These are phyloP conservation scores for Tetrapyrgos nigripes DNA, from an alignment of 1,284 basidiomycete genomes.

Conservation along the genomic window DNA sequence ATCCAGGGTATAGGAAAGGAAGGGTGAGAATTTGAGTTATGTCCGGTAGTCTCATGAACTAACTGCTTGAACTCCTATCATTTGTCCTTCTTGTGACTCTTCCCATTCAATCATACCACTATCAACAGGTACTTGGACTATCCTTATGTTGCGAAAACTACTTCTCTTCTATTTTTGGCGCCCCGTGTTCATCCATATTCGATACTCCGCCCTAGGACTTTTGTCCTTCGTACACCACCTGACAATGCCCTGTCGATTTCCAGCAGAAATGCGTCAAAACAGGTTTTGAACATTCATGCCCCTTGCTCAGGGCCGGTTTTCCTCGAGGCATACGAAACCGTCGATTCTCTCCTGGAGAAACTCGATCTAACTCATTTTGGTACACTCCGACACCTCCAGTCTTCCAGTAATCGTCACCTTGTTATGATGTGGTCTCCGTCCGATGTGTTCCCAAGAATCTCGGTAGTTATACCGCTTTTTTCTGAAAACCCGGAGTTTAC, in stretches of 20 bases:
- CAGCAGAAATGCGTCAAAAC: conserved; percentile 3
- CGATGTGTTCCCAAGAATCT: conserved; percentile 15
- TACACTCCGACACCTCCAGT: conserved; percentile 12
- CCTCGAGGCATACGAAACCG: conserved; percentile 22
- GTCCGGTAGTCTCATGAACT: conserved; percentile 20
- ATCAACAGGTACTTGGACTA: too few species aligned
- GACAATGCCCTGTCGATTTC: conserved; percentile 30
- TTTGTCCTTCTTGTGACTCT: neutral
- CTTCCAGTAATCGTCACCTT: conserved; percentile 15
- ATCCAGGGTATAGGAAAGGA: conserved; percentile 38
- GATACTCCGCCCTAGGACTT: conserved; percentile 31
- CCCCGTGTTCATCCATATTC: conserved; percentile 25
- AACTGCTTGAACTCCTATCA: neutral
- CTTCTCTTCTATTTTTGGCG: conserved; percentile 38
- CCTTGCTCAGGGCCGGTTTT: conserved; percentile 35
- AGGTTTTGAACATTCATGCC: conserved; percentile 22
- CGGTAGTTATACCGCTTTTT: conserved; percentile 10
- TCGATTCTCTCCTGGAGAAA: conserved; percentile 18
- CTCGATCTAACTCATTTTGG: conserved; percentile 20
- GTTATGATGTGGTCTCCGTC: conserved; percentile 17
- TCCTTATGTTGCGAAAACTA: too few species aligned
- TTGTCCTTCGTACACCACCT: conserved; percentile 38
- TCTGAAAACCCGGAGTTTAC: neutral
- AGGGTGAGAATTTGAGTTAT: conserved; percentile 29
- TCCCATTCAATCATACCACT: neutral